Evolutionary conservation across 73 alveolate genomes (phyloP), one percentile per base, ranked within the genome.

Genomic region (Paramecium tetraurelia): DNA sequence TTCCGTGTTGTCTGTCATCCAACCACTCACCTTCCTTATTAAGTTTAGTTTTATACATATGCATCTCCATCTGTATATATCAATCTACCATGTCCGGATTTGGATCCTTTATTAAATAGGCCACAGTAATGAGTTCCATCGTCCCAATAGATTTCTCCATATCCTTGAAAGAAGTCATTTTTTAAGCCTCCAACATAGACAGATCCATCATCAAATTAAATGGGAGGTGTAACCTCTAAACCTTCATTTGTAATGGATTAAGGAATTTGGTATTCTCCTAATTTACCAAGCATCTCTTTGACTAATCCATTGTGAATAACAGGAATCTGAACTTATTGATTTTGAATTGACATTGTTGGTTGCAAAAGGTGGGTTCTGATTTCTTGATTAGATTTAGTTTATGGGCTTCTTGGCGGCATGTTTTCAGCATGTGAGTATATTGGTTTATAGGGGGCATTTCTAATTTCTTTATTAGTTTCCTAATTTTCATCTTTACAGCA

Each of bases 51-150:
- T 14, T 72, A 18, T 72, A 72, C 86, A 72, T 72, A 72, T 29
- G 86, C 86, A 36, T 72, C 86, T 36, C 86, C 86, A 40, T 72
- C 86, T 16, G 40, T 5, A 14, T 29, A 72, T 14, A 72, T 72
- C 21, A 72, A 21, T 72, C 86, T 72, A 21, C 86, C 86, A 20
- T 72, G 16, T 43, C 86, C 86, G 14, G 40, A 16, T 43, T 72
- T 33, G 8, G 46, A 0, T 9, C 86, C 86, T 40, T 72, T 72
- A 72, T 72, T 33, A 72, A 36, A 36, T 18, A 36, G 18, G 12
- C 99, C 99, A 59, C 58, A 86, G 92, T 95, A 96, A 24, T 11
- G 94, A 58, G 70, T 80, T 22, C 96, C 95, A 93, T 95, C 97
- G 0, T 86, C 93, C 85, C 94, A 95, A 24, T 44, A 11, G 33